phyloP scores from a whole-genome alignment of 805 yeast genomes.

The Candida fluviatilis region DNA sequence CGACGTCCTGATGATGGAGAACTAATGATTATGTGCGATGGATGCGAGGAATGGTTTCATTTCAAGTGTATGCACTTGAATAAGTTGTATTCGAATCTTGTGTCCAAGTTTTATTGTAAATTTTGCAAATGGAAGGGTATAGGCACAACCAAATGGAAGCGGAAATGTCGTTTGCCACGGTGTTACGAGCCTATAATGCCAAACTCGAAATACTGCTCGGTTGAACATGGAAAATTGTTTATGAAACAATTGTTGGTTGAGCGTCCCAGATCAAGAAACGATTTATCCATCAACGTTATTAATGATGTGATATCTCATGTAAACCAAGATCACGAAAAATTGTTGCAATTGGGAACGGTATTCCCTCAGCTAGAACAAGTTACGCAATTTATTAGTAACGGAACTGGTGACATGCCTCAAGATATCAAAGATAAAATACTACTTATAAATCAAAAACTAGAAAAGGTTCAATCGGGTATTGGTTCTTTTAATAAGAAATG shows the following conservation, averaged over 20 bases:
- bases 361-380: conserved; percentile 43
- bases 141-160: conserved; percentile 64
- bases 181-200: conserved; percentile 55
- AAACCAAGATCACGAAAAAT: conserved; percentile 15
- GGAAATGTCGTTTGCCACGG: conserved; percentile 59
- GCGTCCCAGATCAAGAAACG: conserved; percentile 4
- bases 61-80: conserved; percentile 69
- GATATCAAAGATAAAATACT: conserved; percentile 7
- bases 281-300: conserved; percentile 14
- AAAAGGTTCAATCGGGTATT: conserved; percentile 9
- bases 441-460: conserved; percentile 14
- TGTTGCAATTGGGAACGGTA: conserved; percentile 23
- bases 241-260: conserved; percentile 26
- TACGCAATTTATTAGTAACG: conserved; percentile 14
- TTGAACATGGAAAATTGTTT: conserved; percentile 60
- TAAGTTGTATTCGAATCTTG: conserved; percentile 46
- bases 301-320: conserved; percentile 23
- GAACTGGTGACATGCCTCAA: conserved; percentile 9
- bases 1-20: conserved; percentile 73
- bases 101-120: conserved; percentile 67
- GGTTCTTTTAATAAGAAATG: conserved; percentile 13
- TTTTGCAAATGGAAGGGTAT: conserved; percentile 56
- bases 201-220: conserved; percentile 68
- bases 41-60: conserved; percentile 95
- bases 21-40: conserved; percentile 92